phyloP scores from a whole-genome alignment of 768 basidiomycete genomes.

The Kwoniella sp. region DNA sequence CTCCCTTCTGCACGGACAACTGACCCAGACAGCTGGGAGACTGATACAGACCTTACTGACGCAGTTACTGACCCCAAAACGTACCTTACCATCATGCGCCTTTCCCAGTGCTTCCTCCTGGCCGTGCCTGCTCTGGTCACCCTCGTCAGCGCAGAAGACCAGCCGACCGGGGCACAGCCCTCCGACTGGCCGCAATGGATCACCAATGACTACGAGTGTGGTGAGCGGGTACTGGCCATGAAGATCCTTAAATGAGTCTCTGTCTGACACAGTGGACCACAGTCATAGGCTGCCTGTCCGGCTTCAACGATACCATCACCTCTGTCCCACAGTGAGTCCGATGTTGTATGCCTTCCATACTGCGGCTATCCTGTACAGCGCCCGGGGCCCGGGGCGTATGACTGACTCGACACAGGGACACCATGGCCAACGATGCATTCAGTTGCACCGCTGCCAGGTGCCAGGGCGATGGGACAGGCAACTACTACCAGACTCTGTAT shows the following conservation, averaged over 20 bases:
- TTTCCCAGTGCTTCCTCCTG: too few relatives aligned
- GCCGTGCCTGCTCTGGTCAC: too few relatives aligned
- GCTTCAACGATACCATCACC: constrained; percentile 16
- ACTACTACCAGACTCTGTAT: constrained; percentile 15
- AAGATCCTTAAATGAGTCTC: not conserved
- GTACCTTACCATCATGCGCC: too few relatives aligned
- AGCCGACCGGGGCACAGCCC: not conserved
- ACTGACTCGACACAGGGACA: constrained; percentile 9
- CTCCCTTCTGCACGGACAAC: too few relatives aligned
- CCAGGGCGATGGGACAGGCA: constrained; percentile 9
- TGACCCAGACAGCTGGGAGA: too few relatives aligned
- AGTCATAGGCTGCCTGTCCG: constrained; percentile 20
- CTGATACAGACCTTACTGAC: too few relatives aligned
- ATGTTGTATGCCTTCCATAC: too few relatives aligned
- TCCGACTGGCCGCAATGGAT: constrained; percentile 12
- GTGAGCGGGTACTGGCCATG: constrained; percentile 2
- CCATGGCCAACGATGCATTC: constrained; percentile 4
- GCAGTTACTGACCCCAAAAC: too few relatives aligned
- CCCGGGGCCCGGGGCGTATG: too few relatives aligned
- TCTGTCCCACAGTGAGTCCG: constrained; percentile 16
- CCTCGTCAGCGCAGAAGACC: constrained; percentile 5
- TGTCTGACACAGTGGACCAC: not conserved
- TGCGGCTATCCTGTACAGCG: too few relatives aligned
- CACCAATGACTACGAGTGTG: constrained; percentile 25
- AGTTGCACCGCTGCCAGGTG: constrained; percentile 7